Evolutionary conservation across 2,329 filamentous ascomycete genomes (phyloP), one percentile per base, ranked within the genome.

Genomic region (Trichoderma oligosporum): DNA sequence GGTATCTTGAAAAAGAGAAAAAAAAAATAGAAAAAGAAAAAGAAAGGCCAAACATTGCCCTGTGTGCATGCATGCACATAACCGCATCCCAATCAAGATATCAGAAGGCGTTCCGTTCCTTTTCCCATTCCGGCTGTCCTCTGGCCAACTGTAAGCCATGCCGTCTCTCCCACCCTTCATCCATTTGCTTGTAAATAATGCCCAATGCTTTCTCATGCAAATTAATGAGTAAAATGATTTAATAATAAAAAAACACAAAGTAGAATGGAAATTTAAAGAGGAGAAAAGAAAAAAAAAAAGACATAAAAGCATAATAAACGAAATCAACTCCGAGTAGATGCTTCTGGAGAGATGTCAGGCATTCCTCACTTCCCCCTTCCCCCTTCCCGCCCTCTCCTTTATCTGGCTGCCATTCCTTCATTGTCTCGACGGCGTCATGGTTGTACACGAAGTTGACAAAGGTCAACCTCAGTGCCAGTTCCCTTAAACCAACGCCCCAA

Each of bases 401-500:
- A 45, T 22, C 22, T 11, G 31, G n/a, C n/a, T 36, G 18, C 41
- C 48, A 29, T 47, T 55, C 31, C 56, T 41, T 49, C 54, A 3
- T 29, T 29, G 18, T 33, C 24, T 45, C 22, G 33, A 36, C 46
- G 41, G 24, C 39, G 22, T 57, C 39, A 45, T 44, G n/a, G 25
- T 36, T 20, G 33, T 25, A n/a, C 31, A 42, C 27, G 52, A 31
- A 52, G 22, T 33, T 20, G 39, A 53, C 20, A 61, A 45, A 35
- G 24, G n/a, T 47, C 29, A 52, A 51, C 20, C 42, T 45, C 36
- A 55, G n/a, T 57, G 39, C 57, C 55, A 22, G 29, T 53, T 33
- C 63, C 57, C 63, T 56, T 61, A 62, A n/a, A 59, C 62, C 62
- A 66, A 70, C 69, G 69, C 69, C 67, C 39, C 42, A 62, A 60